A percentile compares a stretch with the other conserved stretches of the same genome.
These are phyloP conservation scores for Eudorina sp. DNA, from an alignment of 139 green algal species.

Conservation along the genomic window DNA sequence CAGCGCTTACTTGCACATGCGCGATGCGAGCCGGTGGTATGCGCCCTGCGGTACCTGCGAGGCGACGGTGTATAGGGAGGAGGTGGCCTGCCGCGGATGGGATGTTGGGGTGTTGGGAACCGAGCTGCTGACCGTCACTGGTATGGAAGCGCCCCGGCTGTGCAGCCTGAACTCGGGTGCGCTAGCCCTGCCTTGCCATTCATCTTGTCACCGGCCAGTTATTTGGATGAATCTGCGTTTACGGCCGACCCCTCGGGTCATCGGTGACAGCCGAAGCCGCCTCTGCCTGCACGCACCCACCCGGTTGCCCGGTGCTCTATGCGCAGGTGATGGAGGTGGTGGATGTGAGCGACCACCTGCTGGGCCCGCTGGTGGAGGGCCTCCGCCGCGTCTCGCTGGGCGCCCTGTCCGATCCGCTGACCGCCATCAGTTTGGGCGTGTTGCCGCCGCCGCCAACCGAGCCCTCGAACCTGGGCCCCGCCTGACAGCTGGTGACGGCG, in stretches of 20 bases:
- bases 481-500: neutral
- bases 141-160: no score
- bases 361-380: slow-evolving; percentile 12
- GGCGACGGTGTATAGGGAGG: no score
- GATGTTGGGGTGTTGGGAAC: no score
- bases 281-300: neutral
- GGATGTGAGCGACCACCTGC: slow-evolving; percentile 11
- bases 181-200: no score
- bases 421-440: neutral
- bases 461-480: neutral
- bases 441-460: neutral
- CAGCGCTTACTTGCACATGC: no score
- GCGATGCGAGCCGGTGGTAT: no score
- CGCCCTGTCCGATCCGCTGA: neutral
- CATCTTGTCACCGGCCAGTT: no score
- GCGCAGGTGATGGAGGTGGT: slow-evolving; percentile 31
- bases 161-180: no score
- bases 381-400: neutral
- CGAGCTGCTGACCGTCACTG: no score
- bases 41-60: no score
- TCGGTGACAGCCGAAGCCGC: neutral
- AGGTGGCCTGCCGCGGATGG: no score
- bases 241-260: neutral
- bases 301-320: neutral
- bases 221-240: neutral